Evolutionary conservation across 192 early-diverging fungal species (phyloP).

Genomic region (Coemansia sp.): DNA sequence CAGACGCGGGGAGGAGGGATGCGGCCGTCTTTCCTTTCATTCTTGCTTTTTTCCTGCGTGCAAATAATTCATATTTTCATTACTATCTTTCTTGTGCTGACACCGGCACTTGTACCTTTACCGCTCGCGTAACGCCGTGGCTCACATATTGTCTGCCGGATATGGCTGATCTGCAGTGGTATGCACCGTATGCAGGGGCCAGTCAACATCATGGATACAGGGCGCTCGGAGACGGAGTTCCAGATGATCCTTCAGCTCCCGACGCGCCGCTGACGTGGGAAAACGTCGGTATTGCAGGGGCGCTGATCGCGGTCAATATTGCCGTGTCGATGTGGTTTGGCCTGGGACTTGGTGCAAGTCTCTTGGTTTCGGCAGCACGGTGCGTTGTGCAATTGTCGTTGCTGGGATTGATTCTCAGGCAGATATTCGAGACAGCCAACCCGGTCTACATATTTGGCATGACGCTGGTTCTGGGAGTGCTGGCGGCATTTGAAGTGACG

Average conservation of each 20-base stretch:
- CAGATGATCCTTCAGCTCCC: conserved; percentile 25
- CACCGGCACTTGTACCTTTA: no score
- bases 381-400: conserved; percentile 73
- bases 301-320: conserved; percentile 57
- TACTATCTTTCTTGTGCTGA: not conserved
- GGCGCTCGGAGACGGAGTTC: conserved; percentile 1
- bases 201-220: not conserved
- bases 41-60: not conserved
- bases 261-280: conserved; percentile 33
- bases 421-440: conserved; percentile 60
- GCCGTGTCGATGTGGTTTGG: conserved; percentile 59
- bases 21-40: no score
- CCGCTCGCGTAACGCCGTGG: no score
- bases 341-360: conserved; percentile 57
- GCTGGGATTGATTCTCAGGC: conserved; percentile 62
- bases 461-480: conserved; percentile 53
- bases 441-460: conserved; percentile 56
- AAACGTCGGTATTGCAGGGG: conserved; percentile 59
- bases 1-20: no score
- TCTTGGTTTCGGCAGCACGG: conserved; percentile 64
- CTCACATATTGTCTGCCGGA: not conserved
- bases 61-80: no score
- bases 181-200: conserved; percentile 5
- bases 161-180: conserved; percentile 27
- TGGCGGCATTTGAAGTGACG: conserved; percentile 64